phyloP scores from a whole-genome alignment of 192 early-diverging fungal genomes.

The Backusella circina region DNA sequence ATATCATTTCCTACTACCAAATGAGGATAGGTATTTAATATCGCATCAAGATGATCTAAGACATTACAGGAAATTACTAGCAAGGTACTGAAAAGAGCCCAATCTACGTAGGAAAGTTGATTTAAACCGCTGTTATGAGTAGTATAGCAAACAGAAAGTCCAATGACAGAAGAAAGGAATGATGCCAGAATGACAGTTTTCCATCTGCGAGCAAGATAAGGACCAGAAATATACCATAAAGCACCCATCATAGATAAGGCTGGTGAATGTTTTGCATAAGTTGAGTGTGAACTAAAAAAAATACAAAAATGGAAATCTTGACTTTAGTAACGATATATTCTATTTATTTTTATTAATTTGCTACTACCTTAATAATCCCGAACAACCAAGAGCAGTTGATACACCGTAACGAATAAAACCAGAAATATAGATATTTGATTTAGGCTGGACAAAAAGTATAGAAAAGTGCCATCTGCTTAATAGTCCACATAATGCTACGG shows the following conservation, averaged over 20 bases:
- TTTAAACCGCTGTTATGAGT: constrained; percentile 19
- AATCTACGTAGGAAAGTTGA: constrained; percentile 31
- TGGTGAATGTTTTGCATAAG: neutral
- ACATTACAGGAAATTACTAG: constrained; percentile 13
- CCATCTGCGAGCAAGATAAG: constrained; percentile 35
- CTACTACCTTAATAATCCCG: constrained; percentile 7
- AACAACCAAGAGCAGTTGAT: neutral
- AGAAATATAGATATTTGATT: neutral
- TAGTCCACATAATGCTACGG: neutral
- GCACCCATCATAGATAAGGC: neutral
- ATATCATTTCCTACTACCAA: neutral
- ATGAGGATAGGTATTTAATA: constrained; percentile 30
- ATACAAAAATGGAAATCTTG: neutral
- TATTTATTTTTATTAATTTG: neutral
- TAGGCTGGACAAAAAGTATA: neutral
- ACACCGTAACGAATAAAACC: constrained; percentile 16
- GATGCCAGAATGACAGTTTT: constrained; percentile 4
- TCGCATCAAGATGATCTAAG: constrained; percentile 27
- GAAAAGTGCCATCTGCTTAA: constrained; percentile 18
- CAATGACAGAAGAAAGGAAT: constrained; percentile 18
- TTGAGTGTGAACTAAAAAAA: neutral
- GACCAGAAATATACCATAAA: constrained; percentile 16
- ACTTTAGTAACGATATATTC: neutral
- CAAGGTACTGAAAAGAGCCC: constrained; percentile 24
- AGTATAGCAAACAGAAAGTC: neutral